Conservation (phyloP, 352 stramenopile genomes). For the Pythium monospermum region DNA sequence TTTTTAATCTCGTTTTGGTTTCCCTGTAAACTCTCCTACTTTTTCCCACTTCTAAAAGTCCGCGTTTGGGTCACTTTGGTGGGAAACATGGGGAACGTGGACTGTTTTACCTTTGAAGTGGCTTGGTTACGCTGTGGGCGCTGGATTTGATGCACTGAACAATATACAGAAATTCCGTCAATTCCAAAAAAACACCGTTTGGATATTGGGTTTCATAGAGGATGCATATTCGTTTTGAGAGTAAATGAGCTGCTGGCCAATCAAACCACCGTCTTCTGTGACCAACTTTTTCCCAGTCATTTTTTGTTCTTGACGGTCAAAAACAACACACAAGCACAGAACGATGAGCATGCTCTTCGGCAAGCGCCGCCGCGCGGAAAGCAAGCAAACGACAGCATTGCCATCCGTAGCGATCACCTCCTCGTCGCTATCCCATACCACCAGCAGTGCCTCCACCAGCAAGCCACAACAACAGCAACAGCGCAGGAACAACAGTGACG, state of each 20-base stretch:
- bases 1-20: not conserved
- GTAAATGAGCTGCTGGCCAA: conserved; percentile 5
- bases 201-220: conserved; percentile 8
- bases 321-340: not conserved
- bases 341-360: conserved; percentile 84
- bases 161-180: not conserved
- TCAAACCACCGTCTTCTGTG: conserved; percentile 1
- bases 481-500: not conserved
- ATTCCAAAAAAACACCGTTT: not conserved
- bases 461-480: not conserved
- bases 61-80: too few species aligned
- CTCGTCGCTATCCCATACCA: not conserved
- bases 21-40: too few species aligned
- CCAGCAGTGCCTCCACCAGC: not conserved
- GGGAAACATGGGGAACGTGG: too few species aligned
- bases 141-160: too few species aligned
- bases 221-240: conserved; percentile 2
- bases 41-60: too few species aligned
- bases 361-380: conserved; percentile 49
- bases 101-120: too few species aligned
- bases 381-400: conserved; percentile 9
- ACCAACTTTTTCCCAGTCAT: not conserved
- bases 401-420: not conserved
- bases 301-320: not conserved
- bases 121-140: too few species aligned